Percentiles rank a stretch among this genome's conserved stretches.
Evolutionary conservation across 108 stramenopile species (phyloP).

Genomic region (Stephanodiscus minutulus): DNA sequence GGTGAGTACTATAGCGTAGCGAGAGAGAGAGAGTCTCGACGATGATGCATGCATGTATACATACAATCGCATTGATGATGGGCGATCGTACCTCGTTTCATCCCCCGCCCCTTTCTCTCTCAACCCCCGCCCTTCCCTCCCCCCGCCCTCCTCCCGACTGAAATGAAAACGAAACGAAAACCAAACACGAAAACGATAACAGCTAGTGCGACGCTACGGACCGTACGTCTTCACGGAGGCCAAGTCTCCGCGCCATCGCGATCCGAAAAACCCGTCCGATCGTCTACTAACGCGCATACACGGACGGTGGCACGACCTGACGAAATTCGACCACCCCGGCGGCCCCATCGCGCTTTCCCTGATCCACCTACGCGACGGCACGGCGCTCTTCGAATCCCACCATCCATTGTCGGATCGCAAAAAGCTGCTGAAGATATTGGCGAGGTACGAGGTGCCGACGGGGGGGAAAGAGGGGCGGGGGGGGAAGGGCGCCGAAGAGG

Average conservation of each 20-base stretch:
- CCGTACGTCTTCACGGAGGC: slow-evolving; percentile 46
- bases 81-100: too few species aligned
- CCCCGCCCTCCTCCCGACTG: neutral
- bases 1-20: too few species aligned
- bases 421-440: slow-evolving; percentile 39
- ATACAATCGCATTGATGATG: too few species aligned
- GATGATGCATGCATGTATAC: too few species aligned
- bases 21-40: too few species aligned
- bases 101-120: neutral
- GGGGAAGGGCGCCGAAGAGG: neutral
- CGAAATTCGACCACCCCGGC: slow-evolving; percentile 58
- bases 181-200: neutral
- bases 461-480: slow-evolving; percentile 1
- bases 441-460: slow-evolving; percentile 48
- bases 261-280: neutral
- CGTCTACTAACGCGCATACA: slow-evolving; percentile 47
- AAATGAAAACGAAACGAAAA: too few species aligned
- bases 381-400: slow-evolving; percentile 62
- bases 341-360: slow-evolving; percentile 56
- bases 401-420: slow-evolving; percentile 44
- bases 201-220: slow-evolving; percentile 30
- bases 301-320: slow-evolving; percentile 55
- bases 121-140: neutral
- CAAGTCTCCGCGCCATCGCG: slow-evolving; percentile 36
- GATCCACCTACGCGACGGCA: slow-evolving; percentile 46